Evolutionary conservation across 169 alveolate species (phyloP).

Genomic region (Theileria orientalis): DNA sequence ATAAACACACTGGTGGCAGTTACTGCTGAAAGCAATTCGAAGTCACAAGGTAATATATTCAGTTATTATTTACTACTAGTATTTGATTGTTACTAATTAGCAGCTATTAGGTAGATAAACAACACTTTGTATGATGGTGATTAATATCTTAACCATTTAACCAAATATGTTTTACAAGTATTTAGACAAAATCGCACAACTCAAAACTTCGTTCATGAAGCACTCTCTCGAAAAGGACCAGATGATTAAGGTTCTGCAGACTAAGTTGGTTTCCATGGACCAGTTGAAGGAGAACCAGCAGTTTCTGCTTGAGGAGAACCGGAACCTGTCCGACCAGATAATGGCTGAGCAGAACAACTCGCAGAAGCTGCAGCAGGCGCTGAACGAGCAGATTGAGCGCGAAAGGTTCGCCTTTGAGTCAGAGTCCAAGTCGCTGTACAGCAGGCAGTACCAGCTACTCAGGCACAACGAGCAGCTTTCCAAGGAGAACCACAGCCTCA

Average conservation of each 20-base stretch:
- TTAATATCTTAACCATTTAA: background rate
- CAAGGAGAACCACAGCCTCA: constrained; percentile 19
- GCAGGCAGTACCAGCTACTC: constrained; percentile 46
- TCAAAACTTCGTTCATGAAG: constrained; percentile 34
- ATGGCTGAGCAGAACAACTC: constrained; percentile 24
- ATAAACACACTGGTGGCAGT: constrained; percentile 12
- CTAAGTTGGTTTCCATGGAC: background rate
- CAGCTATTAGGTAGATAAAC: no score
- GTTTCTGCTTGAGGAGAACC: constrained; percentile 38
- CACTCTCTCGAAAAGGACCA: constrained; percentile 44
- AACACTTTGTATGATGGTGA: no score
- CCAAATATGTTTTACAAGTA: background rate
- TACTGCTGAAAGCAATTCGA: background rate
- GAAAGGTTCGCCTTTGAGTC: constrained; percentile 25
- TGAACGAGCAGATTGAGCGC: constrained; percentile 29
- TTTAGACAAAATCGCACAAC: constrained; percentile 1
- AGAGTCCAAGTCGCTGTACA: constrained; percentile 37
- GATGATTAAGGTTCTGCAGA: constrained; percentile 8
- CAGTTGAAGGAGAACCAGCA: constrained; percentile 22
- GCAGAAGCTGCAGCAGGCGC: constrained; percentile 21
- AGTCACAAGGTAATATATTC: background rate
- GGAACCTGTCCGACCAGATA: constrained; percentile 19
- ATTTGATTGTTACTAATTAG: no score
- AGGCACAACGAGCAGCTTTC: constrained; percentile 42
- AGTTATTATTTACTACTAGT: background rate